Evolutionary conservation across 140 eudicot genomes (phyloP), one percentile per base, ranked within the genome.

Genomic region (Ambrosia hybrid): DNA sequence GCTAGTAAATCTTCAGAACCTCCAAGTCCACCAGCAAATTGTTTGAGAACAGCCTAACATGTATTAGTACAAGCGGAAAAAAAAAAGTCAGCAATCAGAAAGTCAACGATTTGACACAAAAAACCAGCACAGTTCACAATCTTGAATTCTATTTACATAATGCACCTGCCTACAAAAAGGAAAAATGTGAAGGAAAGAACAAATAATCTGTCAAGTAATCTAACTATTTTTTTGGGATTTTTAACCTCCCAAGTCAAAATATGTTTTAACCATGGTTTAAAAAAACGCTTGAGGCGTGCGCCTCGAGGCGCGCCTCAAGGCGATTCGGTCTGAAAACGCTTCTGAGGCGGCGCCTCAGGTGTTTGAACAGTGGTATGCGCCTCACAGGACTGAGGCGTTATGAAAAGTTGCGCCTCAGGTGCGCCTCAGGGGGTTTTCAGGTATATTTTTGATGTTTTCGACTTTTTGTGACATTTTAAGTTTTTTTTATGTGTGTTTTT

Each of bases 31-130:
- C 84, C 91, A 67, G 82, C 75, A 83, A 92, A 89, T 71, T 89
- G 96, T 76, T 85, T 89, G 73, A 89, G 78, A 48, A 92, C 92
- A 82, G 98, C 95, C 98, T 92, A 63, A 5, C 60, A 53, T 67
- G 72, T 68, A 72, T 21, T 9, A 9, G 13, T 69, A 15, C 46
- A 43, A 41, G 17, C 7, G 8, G 16, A n/a, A n/a, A 48, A 70
- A 66, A n/a, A 43, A 46, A 38, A 3, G 15, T 64, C 21, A 51
- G 15, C 67, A 70, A 69, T 57, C 62, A 43, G 76, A 16, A 15
- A 38, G 17, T 6, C 26, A 57, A 16, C 53, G 14, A 37, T 12
- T 30, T 34, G 45, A 60, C 66, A 60, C 3, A 41, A 33, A 60
- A 60, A 60, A 33, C 38, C 10, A 5, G 4, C 67, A 62, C 8